Base-by-base conservation (phyloP, 1,139 yeast genomes). In the Hyphopichia khmerensis region DNA sequence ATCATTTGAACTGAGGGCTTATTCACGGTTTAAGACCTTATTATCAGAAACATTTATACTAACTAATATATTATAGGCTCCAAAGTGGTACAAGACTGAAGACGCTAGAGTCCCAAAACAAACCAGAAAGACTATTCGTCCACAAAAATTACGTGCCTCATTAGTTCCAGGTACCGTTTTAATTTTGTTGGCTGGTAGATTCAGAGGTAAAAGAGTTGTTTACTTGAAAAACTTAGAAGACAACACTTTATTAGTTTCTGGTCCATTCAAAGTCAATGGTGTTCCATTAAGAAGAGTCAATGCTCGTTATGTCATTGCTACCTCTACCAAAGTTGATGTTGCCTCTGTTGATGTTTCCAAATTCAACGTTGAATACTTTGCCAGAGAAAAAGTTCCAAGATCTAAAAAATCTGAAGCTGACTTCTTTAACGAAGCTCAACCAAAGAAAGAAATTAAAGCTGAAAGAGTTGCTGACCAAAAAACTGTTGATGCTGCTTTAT, bases 201-300 rank as follows among this genome's bases (percentile, higher is more conserved):
- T 90, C 96, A 88, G 99, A 80, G 99, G 99, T 75, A 95, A 93
- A 90, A 93, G 99, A 82, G 99, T 93, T 65, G 98, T 93, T 55
- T 88, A 87, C 90, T 86, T 93, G 74, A 93, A 93, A 87, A 79
- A 86, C 78, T 84, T 95, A 72, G 98, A 90, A 80, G 99, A 95
- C 85, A 89, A 88, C 91, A 93, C 98, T 59, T 82, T 95, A 69
- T 87, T 93, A 72, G 96, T 93, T 57, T 79, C 97, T 53, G 99
- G 99, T 72, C 99, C 99, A 69, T 95, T 93, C 96, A 95, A 93
- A 86, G 89, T 93, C 67, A 95, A 95, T 79, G 99, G 99, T 83
- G 99, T 93, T 61, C 99, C 99, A 75, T 85, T 93, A 75, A 89
- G 97, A 85, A 89, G 99, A 84, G 98, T 93, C 59, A 93, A 93